Evolutionary conservation across 495 filamentous ascomycete species (phyloP).

Genomic region (Xylaria bambusicola): DNA sequence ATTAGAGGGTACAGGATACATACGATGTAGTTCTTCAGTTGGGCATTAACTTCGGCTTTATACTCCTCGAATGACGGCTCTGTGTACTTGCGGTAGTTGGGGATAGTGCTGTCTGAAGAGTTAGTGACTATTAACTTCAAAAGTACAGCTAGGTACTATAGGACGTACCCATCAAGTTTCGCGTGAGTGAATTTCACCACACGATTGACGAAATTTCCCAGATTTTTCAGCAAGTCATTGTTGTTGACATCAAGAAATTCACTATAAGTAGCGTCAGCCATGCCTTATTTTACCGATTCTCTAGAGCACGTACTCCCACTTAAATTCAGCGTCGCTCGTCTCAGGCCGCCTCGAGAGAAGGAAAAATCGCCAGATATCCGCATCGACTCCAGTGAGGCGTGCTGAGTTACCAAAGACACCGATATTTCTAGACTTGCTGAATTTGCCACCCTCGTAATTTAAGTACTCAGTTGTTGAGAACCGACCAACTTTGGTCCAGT

Average conservation of each 20-base stretch:
- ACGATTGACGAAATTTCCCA: constrained; percentile 93
- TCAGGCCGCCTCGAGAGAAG: constrained; percentile 86
- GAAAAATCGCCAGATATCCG: constrained; percentile 93
- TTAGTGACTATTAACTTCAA: no score
- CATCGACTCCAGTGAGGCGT: constrained; percentile 80
- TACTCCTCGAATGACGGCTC: constrained; percentile 42
- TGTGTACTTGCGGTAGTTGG: constrained; percentile 71
- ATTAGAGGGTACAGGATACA: constrained; percentile 52
- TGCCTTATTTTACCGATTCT: neutral
- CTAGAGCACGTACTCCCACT: constrained; percentile 55
- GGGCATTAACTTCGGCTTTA: constrained; percentile 2
- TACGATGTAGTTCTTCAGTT: constrained; percentile 8
- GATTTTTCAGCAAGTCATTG: constrained; percentile 82
- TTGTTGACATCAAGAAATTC: constrained; percentile 87
- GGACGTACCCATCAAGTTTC: constrained; percentile 53
- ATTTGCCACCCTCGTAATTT: constrained; percentile 95
- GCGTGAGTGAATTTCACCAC: constrained; percentile 88
- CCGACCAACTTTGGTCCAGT: constrained; percentile 90
- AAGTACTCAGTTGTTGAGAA: constrained; percentile 92
- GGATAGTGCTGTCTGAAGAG: constrained; percentile 43
- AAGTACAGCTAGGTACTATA: no score
- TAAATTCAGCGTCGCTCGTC: constrained; percentile 84
- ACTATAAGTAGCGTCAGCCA: constrained; percentile 21
- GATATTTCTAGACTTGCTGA: constrained; percentile 84
- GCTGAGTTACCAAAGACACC: constrained; percentile 92